These are phyloP conservation scores for Candida dendrica DNA, from an alignment of 805 yeast species.

Conservation along the genomic window DNA sequence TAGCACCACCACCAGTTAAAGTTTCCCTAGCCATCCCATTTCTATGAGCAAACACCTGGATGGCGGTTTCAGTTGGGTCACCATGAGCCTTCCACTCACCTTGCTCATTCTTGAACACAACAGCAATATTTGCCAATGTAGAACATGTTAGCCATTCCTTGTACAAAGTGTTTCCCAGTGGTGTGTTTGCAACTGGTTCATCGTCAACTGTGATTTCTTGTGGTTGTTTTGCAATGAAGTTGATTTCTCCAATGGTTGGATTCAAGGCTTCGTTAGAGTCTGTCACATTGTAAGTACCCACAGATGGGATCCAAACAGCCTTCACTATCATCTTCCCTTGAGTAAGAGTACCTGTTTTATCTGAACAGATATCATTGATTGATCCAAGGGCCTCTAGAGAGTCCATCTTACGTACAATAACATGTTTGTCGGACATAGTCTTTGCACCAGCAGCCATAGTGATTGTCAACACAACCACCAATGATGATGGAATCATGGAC, in stretches of 20 bases:
- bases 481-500: conserved; percentile 94
- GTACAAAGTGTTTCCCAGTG: conserved; percentile 22
- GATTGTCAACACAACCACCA: conserved; percentile 94
- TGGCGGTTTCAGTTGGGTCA: conserved; percentile 86
- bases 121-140: conserved; percentile 75
- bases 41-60: conserved; percentile 68
- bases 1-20: conserved; percentile 30
- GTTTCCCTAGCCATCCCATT: conserved; percentile 41
- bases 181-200: conserved; percentile 8
- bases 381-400: conserved; percentile 97
- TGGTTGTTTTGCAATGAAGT: conserved; percentile 15
- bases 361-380: conserved; percentile 96
- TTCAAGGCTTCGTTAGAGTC: conserved; percentile 54
- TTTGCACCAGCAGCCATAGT: conserved; percentile 99
- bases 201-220: conserved; percentile 11
- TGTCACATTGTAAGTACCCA: conserved; percentile 49
- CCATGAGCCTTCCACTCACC: conserved; percentile 71
- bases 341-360: conserved; percentile 96
- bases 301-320: conserved; percentile 59
- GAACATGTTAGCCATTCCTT: conserved; percentile 55
- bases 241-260: conserved; percentile 48
- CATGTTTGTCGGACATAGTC: conserved; percentile 93
- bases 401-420: conserved; percentile 93
- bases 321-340: conserved; percentile 85
- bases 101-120: conserved; percentile 42